Evolutionary conservation across 176 grass and related monocot genomes (phyloP), one percentile per base, ranked within the genome.

Genomic region (Musa itinerans): DNA sequence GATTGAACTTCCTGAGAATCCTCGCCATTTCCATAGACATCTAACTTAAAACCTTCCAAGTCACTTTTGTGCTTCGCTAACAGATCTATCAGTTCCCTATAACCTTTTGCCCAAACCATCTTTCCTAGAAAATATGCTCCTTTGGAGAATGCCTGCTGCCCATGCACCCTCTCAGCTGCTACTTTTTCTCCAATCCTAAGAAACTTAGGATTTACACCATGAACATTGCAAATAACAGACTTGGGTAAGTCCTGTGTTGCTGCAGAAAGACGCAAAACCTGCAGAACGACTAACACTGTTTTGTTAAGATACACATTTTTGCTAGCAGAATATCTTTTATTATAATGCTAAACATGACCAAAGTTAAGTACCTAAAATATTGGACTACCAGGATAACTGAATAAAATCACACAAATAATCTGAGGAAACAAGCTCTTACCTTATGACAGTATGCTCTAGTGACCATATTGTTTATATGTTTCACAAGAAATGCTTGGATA

Each of bases 71-170:
- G 84, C 64, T 94, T 91, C 0, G 81, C 81, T 10, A 86, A 81
- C 78, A 99, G 80, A 79, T 99, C 84, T 72, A 99, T 91, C 43
- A 94, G 58, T 63, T 99, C 96, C 65, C 84, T 89, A 75, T 99
- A 99, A 54, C 91, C 96, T 85, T 99, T 95, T 51, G 91, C 86
- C 96, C 96, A 99, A 1, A 99, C 91, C 96, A 99, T 99, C 81
- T 99, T 99, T 69, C 96, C 96, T 0, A 99, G 80, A 79, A 97
- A 97, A 80, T 94, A 99, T 81, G 88, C 96, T 74, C 91, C 91
- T 86, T 99, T 92, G 1, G 86, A 92, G 76, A 99, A 94, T 64
- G 84, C 82, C 7, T 87, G 83, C 26, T 70, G 65, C 26, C 86
- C 84, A 53, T 78, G 86, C 16, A 87, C 73, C 70, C 59, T 78